Evolutionary conservation across 768 basidiomycete genomes (phyloP).

Genomic region (Candolleomyces aberdarensis): DNA sequence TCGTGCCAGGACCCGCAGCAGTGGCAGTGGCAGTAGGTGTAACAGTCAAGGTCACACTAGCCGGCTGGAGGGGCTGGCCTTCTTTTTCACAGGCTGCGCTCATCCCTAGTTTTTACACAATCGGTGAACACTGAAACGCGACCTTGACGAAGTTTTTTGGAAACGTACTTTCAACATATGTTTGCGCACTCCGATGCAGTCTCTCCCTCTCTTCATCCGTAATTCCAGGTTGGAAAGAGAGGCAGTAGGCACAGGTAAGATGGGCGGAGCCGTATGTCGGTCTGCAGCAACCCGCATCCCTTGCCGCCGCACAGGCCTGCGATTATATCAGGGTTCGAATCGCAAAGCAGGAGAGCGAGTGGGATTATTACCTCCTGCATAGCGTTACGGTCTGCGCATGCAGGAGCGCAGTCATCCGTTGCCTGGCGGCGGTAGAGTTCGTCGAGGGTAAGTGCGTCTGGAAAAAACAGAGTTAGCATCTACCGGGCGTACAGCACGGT

Average conservation of each 20-base stretch:
- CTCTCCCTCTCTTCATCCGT: neutral
- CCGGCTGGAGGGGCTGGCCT: neutral
- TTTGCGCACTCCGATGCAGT: neutral
- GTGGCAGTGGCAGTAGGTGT: neutral
- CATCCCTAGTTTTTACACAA: neutral
- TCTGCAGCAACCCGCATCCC: neutral
- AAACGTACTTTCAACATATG: neutral
- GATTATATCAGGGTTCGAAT: neutral
- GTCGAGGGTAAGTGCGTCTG: too few relatives aligned
- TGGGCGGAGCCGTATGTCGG: neutral
- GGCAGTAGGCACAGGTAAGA: neutral
- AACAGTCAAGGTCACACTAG: neutral
- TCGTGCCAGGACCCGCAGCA: neutral
- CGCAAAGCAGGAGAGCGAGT: neutral
- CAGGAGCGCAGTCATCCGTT: neutral
- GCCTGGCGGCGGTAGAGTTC: neutral
- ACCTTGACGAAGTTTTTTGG: neutral
- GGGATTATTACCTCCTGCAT: neutral
- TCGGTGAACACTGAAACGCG: too few relatives aligned
- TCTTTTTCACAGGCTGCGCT: neutral
- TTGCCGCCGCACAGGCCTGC: neutral
- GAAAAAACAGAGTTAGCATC: too few relatives aligned
- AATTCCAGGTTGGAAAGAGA: neutral
- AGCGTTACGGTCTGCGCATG: neutral
- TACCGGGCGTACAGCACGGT: too few relatives aligned